Evolutionary conservation across 208 protist species (phyloP), one percentile per base, ranked within the genome.

Genomic region (Trypanosoma melophagium): DNA sequence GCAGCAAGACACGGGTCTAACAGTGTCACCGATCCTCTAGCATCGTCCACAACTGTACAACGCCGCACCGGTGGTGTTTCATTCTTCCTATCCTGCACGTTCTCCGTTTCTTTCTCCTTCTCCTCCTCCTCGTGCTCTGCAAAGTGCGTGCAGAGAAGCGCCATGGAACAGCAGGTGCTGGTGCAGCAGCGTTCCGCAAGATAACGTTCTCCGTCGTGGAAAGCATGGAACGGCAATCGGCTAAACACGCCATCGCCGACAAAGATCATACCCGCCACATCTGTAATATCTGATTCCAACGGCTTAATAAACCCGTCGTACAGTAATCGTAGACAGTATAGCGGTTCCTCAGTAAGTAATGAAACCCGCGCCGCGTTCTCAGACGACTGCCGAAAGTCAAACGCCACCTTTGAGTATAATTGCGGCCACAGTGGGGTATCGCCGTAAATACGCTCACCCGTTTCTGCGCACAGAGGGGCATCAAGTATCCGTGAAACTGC

Each of bases 391-490:
- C 54, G 56, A 50, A 73, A 83, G 51, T 73, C 61, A 76, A 81
- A 83, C 7, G 77, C 81, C 10, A 69, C 74, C 21, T 75, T 78
- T 49, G 70, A 79, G 71, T 87, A 87, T 35, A 83, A 62, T 56
- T 87, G 81, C 22, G 81, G 81, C 78, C 81, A 87, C 7, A 87
- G 71, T 17, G 81, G 77, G 3, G 81, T 87, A 45, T 87, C 81
- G 12, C 81, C 81, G 61, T 87, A 87, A 14, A 83, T 68, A 22
- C 67, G 65, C 12, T 66, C 57, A n/a, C 71, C 68, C 13, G 16
- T 28, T 14, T 64, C 66, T 25, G 71, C 75, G 9, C 35, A 61
- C 71, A 84, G 74, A 0, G 66, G 68, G 0, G 63, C 70, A 54
- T 84, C 79, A 21, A 84, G 71, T 7, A 74, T 7, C 10, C 52